phyloP scores from a whole-genome alignment of 306 rosid genomes.

The Biancaea sappan region DNA sequence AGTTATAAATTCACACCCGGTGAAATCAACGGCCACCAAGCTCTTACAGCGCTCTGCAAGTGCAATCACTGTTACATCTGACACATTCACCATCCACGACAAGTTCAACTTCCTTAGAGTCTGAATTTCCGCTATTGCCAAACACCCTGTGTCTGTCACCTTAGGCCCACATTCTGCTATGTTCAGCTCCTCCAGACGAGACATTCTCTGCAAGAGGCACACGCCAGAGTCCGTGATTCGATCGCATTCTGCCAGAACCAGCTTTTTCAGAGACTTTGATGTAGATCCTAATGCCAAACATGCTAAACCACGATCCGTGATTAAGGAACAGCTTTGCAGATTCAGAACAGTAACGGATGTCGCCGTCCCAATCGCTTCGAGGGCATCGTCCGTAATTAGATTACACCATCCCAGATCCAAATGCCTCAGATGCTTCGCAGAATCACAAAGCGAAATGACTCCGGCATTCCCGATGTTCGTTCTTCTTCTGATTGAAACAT shows the following conservation, averaged over 20 bases:
- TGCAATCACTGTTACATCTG: slow-evolving; percentile 33
- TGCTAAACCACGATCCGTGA: slow-evolving; percentile 35
- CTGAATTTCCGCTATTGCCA: slow-evolving; percentile 10
- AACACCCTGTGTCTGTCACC: slow-evolving; percentile 35
- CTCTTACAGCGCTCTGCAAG: slow-evolving; percentile 24
- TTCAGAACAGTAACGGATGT: slow-evolving; percentile 26
- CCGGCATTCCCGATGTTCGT: slow-evolving; percentile 3
- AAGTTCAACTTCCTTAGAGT: slow-evolving; percentile 30
- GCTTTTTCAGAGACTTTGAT: slow-evolving; percentile 27
- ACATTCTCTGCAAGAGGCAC: slow-evolving; percentile 12
- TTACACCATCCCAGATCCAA: slow-evolving; percentile 36
- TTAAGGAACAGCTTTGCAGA: slow-evolving; percentile 27
- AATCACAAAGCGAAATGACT: neutral
- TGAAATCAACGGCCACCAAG: slow-evolving; percentile 29
- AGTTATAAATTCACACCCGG: slow-evolving; percentile 33
- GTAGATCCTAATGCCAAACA: slow-evolving; percentile 29
- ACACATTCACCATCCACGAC: slow-evolving; percentile 31
- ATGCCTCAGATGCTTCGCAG: slow-evolving; percentile 22
- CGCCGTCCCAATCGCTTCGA: slow-evolving; percentile 27
- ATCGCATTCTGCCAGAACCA: slow-evolving; percentile 34
- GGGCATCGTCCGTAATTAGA: slow-evolving; percentile 23
- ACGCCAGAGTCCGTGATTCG: slow-evolving; percentile 36
- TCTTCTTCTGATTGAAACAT: slow-evolving; percentile 33
- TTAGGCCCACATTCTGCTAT: slow-evolving; percentile 40
- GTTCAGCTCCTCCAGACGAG: slow-evolving; percentile 38